These are phyloP conservation scores for Fusarium sp. DNA, from an alignment of 2,329 filamentous ascomycete genomes.

Conservation along the genomic window DNA sequence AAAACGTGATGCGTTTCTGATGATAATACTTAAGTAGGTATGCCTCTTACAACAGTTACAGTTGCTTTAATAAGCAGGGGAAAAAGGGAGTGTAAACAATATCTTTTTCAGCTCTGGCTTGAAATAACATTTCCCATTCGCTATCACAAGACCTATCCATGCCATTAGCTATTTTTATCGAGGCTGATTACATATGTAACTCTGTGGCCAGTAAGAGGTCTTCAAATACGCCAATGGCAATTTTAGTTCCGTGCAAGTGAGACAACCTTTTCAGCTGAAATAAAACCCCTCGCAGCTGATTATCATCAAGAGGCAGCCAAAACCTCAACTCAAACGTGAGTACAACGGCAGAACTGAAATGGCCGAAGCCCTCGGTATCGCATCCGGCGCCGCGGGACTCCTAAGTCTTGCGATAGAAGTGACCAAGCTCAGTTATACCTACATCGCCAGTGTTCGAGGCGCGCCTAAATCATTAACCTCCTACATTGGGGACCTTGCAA, in stretches of 20 bases:
- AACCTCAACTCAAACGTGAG: neutral
- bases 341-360: neutral
- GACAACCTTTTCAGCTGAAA: neutral
- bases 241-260: neutral
- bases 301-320: neutral
- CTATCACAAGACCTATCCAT: neutral
- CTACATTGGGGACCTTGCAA: neutral
- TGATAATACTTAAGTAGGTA: too few species aligned
- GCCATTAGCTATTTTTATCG: neutral
- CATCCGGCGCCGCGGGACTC: neutral
- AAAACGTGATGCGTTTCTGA: neutral
- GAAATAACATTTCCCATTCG: neutral
- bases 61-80: fast-evolving
- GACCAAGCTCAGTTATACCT: neutral
- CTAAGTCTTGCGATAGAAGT: neutral
- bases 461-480: neutral
- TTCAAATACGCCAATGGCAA: neutral
- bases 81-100: neutral
- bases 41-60: neutral
- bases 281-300: neutral
- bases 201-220: neutral
- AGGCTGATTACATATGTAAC: too few species aligned
- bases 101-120: neutral
- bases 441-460: neutral
- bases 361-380: neutral